Conservation (phyloP, 371 early-diverging fungal species). For the Mycotypha africana region DNA sequence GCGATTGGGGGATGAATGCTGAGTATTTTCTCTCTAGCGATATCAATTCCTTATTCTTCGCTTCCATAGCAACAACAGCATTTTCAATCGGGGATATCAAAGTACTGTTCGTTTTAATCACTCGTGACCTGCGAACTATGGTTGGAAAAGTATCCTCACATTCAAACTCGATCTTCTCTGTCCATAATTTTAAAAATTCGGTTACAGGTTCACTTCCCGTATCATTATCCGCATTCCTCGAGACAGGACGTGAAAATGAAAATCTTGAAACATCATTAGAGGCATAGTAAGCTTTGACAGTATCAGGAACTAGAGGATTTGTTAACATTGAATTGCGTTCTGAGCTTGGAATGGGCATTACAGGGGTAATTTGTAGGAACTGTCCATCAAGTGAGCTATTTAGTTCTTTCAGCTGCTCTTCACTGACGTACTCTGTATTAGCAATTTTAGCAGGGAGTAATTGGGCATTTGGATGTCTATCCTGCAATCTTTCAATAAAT, state of each 20-base stretch:
- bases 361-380: conserved; percentile 69
- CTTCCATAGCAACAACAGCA: conserved; percentile 66
- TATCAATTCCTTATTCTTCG: conserved; percentile 61
- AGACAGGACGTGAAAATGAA: conserved; percentile 57
- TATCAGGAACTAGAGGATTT: conserved; percentile 38
- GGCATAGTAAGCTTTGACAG: conserved; percentile 54
- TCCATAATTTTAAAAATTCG: conserved; percentile 76
- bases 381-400: conserved; percentile 47
- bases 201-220: conserved; percentile 34
- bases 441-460: conserved; percentile 43
- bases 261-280: conserved; percentile 63
- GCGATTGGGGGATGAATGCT: background rate
- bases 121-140: conserved; percentile 56
- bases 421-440: conserved; percentile 19
- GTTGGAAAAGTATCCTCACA: conserved; percentile 70
- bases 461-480: conserved; percentile 60
- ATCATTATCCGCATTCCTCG: conserved; percentile 1
- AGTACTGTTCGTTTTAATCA: conserved; percentile 37
- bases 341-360: conserved; percentile 55
- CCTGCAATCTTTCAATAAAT: conserved; percentile 71
- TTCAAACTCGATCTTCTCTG: conserved; percentile 62
- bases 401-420: conserved; percentile 49
- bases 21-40: conserved; percentile 54
- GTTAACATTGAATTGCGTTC: conserved; percentile 17
- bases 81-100: conserved; percentile 78